Percentiles rank a stretch among this genome's conserved stretches.
These are phyloP conservation scores for apple (Malus domestica) DNA, from an alignment of 306 rosid genomes.

Conservation along the genomic window DNA sequence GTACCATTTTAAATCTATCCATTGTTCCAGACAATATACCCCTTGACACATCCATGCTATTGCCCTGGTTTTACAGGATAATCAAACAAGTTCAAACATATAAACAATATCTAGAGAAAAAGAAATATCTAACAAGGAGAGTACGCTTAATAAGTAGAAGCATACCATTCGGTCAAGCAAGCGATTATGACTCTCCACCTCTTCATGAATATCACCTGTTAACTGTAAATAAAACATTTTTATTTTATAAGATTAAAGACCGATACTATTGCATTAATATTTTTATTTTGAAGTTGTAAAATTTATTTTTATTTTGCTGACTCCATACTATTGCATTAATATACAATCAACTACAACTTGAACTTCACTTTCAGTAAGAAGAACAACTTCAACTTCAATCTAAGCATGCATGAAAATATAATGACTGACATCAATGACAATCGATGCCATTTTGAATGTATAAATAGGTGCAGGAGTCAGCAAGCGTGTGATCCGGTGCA, in stretches of 20 bases:
- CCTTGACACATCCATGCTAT: conserved; percentile 82
- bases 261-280: background rate
- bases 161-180: conserved; percentile 83
- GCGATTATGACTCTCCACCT: conserved; percentile 80
- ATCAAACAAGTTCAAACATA: conserved; percentile 10
- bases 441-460: background rate
- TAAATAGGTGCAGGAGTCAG: background rate
- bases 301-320: too few species aligned
- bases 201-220: conserved; percentile 93
- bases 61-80: conserved; percentile 51
- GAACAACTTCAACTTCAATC: background rate
- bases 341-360: background rate
- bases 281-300: too few species aligned
- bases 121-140: background rate
- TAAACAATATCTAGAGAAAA: background rate
- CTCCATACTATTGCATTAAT: background rate
- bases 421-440: background rate
- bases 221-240: conserved; percentile 42
- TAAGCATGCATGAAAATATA: background rate
- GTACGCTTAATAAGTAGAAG: background rate
- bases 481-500: background rate
- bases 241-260: background rate
- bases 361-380: background rate
- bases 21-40: conserved; percentile 91
- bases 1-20: conserved; percentile 92